These are phyloP conservation scores for Myrica gale DNA, from an alignment of 306 rosid genomes.

Conservation along the genomic window DNA sequence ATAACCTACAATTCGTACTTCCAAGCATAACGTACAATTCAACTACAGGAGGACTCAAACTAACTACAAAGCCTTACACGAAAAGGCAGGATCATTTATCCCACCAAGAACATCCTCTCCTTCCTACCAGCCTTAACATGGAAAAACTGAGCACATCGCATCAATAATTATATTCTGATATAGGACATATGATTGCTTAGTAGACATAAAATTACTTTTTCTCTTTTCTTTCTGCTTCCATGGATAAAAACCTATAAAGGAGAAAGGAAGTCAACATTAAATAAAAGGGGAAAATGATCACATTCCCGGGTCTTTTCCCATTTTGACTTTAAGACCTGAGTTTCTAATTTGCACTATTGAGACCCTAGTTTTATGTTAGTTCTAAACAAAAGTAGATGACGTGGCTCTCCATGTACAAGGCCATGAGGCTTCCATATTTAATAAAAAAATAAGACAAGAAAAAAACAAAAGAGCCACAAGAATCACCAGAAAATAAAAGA, in stretches of 20 bases:
- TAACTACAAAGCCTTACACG: not conserved
- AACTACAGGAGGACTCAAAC: not conserved
- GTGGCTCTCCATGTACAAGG: too few species aligned
- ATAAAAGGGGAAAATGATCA: not conserved
- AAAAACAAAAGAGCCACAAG: too few species aligned
- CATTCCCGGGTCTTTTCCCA: not conserved
- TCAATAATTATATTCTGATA: not conserved
- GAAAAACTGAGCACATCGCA: not conserved
- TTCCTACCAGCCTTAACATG: not conserved
- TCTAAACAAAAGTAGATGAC: too few species aligned
- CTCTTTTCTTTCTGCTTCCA: not conserved
- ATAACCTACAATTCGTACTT: not conserved
- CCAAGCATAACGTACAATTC: not conserved
- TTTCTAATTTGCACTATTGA: too few species aligned
- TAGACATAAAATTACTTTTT: too few species aligned
- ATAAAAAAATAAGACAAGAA: too few species aligned
- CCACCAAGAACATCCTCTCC: not conserved
- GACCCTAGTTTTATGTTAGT: too few species aligned
- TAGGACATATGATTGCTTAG: too few species aligned
- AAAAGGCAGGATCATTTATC: not conserved
- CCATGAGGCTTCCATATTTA: too few species aligned
- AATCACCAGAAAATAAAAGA: too few species aligned
- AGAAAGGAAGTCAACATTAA: not conserved
- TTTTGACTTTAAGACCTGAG: too few species aligned
- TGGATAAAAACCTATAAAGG: not conserved